Conservation (phyloP, 2,329 filamentous ascomycete species). For the Chrysosphaeria jannelii region DNA sequence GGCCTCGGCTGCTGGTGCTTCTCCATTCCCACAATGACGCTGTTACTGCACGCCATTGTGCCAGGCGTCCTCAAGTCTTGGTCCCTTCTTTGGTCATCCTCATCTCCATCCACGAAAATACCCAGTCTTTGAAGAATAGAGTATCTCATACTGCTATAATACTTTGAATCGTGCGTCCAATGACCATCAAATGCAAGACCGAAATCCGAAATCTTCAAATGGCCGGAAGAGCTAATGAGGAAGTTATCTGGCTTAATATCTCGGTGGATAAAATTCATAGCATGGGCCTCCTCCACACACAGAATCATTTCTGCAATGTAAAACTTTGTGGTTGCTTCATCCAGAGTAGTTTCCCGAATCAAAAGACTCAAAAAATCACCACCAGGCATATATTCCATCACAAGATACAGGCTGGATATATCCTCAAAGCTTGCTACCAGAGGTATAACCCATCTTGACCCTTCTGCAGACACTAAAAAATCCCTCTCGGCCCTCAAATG, state of each 20-base stretch:
- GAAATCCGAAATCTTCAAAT: conserved; percentile 90
- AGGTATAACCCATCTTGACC: conserved; percentile 73
- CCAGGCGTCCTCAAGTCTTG: neutral
- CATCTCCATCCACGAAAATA: conserved; percentile 43
- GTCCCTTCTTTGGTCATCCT: conserved; percentile 23
- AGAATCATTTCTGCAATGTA: conserved; percentile 92
- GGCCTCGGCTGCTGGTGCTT: conserved; percentile 10
- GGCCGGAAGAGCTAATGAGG: conserved; percentile 59
- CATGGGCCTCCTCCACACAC: conserved; percentile 76
- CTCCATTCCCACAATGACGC: conserved; percentile 11
- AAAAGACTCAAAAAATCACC: conserved; percentile 77
- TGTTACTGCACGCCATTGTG: conserved; percentile 9
- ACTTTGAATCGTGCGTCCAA: conserved; percentile 72
- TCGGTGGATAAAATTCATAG: conserved; percentile 69
- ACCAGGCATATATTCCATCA: conserved; percentile 97
- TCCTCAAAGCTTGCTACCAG: conserved; percentile 79
- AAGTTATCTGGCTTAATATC: conserved; percentile 98
- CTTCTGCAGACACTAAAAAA: conserved; percentile 66
- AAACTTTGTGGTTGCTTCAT: conserved; percentile 50
- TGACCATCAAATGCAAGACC: conserved; percentile 85
- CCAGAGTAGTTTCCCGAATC: conserved; percentile 56
- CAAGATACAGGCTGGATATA: conserved; percentile 52
- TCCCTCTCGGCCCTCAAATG: conserved; percentile 78
- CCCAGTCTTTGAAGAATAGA: conserved; percentile 47
- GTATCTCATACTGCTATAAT: conserved; percentile 62